These are phyloP conservation scores for Dichotomopilus funicola DNA, from an alignment of 2,329 filamentous ascomycete species.

Conservation along the genomic window DNA sequence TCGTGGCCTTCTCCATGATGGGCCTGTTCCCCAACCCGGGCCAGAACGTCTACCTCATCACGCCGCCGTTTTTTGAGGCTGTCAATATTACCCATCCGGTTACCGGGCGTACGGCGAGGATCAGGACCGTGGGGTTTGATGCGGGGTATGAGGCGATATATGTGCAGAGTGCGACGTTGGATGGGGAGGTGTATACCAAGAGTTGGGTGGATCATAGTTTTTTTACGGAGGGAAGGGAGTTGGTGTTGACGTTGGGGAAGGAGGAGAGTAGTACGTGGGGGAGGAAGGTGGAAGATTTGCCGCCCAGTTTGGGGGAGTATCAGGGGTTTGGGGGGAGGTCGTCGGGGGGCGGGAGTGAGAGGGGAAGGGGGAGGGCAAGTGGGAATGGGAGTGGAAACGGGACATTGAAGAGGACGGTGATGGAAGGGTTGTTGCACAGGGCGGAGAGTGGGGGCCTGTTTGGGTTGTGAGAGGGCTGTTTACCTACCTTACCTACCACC, in stretches of 20 bases:
- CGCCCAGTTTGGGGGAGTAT: constrained; percentile 49
- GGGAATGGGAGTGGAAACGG: background rate
- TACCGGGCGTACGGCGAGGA: constrained; percentile 53
- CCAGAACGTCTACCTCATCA: constrained; percentile 66
- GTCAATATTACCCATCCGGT: constrained; percentile 51
- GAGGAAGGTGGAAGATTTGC: constrained; percentile 50
- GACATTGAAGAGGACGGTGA: no score
- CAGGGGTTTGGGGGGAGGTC: constrained; percentile 21
- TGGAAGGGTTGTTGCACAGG: background rate
- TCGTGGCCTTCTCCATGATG: constrained; percentile 61
- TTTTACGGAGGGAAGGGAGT: constrained; percentile 56
- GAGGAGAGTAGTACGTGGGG: constrained; percentile 58
- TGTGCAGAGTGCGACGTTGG: constrained; percentile 57
- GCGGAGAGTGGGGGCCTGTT: background rate
- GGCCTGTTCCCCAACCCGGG: constrained; percentile 63
- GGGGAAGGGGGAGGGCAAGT: constrained; percentile 4
- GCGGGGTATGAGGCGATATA: constrained; percentile 50
- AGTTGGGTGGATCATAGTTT: constrained; percentile 66
- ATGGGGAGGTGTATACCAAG: constrained; percentile 53
- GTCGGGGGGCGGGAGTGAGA: background rate
- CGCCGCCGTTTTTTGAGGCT: constrained; percentile 58
- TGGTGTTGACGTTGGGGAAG: constrained; percentile 55
- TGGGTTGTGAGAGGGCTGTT: background rate
- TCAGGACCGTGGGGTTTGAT: constrained; percentile 58
- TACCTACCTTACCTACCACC: no score